Percentiles rank a stretch among this genome's conserved stretches.
Evolutionary conservation across 495 filamentous ascomycete species (phyloP).

Genomic region (Copromyces sp.): DNA sequence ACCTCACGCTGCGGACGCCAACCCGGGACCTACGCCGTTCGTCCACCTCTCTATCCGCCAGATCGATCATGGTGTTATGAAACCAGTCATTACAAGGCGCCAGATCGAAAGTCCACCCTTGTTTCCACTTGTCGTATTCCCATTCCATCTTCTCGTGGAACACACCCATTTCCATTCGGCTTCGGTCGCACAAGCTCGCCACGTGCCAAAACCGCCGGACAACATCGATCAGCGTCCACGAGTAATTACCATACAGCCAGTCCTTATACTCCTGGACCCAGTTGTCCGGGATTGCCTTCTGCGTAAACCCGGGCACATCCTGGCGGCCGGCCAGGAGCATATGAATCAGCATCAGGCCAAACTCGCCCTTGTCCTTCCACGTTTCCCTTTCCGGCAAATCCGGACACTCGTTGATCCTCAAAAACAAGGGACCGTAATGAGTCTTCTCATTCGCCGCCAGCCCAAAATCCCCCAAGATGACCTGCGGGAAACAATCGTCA

Average conservation of each 20-base stretch:
- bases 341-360: not conserved
- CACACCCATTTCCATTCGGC: too few relatives aligned
- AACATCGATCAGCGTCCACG: not conserved
- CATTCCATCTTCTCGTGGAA: not conserved
- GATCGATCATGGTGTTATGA: conserved; percentile 1
- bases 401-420: not conserved
- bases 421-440: not conserved
- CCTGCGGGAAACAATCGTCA: conserved; percentile 1
- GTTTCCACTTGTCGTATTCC: not conserved
- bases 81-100: not conserved
- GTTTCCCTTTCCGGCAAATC: conserved; percentile 1
- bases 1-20: not conserved
- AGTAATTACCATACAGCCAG: not conserved
- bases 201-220: not conserved
- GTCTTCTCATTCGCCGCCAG: not conserved
- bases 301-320: not conserved
- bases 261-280: not conserved
- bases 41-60: conserved; percentile 4
- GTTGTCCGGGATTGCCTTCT: not conserved
- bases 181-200: not conserved
- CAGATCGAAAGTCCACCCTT: not conserved
- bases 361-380: conserved; percentile 4
- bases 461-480: conserved; percentile 1
- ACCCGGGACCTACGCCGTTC: not conserved
- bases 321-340: not conserved